Evolutionary conservation across 495 filamentous ascomycete genomes (phyloP), one percentile per base, ranked within the genome.

Genomic region (Hypoxylon lenormandii): DNA sequence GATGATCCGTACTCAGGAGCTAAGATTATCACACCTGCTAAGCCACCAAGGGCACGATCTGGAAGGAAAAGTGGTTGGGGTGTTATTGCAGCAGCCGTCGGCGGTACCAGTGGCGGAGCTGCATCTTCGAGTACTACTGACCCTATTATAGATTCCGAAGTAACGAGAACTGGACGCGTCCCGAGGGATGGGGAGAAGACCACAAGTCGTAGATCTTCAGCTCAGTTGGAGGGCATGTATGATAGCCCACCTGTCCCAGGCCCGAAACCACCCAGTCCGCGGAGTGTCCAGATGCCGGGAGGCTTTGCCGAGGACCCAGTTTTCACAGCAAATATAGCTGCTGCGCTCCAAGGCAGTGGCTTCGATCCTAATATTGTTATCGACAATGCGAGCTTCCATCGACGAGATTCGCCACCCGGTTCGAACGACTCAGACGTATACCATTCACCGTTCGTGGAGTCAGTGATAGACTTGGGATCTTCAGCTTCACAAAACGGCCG

Each of bases 311-410:
- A 87, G 22, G 90, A 92, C 58, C 79, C 89, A 38, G 88, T 86
- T 33, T 92, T 92, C 49, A 85, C 88, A 15, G 90, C 90, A 21
- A 86, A 83, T 8, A 72, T 92, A n/a, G 90, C 89, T 69, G 90
- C 90, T 36, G 89, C 86, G 5, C 82, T 91, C 16, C 75, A 88
- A 74, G 85, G 85, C 4, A 83, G 86, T 52, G 90, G 90, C 0
- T 92, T 92, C 61, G 86, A 92, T 73, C 86, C 89, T 18, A 84
- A 90, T 22, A 86, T 92, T 59, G 86, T 92, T 12, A 86, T 89
- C 19, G 80, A 91, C 53, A 83, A 92, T 66, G 84, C 86, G 0
- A 79, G 72, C 1, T 92, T 87, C 58, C 86, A 86, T 46, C 82
- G 81, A 19, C 85, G 89, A 16, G 84, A 87, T 42, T 90, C 89